These are phyloP conservation scores for Leccinum variicolor DNA, from an alignment of 768 basidiomycete genomes.

Conservation along the genomic window DNA sequence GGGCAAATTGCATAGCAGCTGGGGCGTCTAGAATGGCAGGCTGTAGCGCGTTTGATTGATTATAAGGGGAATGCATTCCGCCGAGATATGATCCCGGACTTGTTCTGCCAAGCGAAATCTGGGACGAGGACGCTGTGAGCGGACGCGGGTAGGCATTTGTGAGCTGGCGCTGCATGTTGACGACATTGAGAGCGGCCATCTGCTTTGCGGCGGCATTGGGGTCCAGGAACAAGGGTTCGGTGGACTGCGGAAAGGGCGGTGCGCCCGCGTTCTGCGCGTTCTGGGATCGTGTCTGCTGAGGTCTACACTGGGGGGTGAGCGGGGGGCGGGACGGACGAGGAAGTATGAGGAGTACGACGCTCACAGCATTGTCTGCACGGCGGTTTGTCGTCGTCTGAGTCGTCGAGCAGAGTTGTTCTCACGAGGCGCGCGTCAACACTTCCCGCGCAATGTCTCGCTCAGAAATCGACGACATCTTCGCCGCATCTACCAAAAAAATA, in stretches of 20 bases:
- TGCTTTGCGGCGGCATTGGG: conserved; percentile 70
- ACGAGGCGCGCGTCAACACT: conserved; percentile 13
- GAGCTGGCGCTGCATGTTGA: conserved; percentile 45
- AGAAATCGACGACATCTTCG: conserved; percentile 87
- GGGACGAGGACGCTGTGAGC: conserved; percentile 35
- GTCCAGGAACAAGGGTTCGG: conserved; percentile 54
- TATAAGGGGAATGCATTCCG: conserved; percentile 43
- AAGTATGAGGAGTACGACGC: conserved; percentile 3
- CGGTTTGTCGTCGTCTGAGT: conserved; percentile 16
- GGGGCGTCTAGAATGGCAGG: conserved; percentile 40
- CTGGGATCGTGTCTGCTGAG: conserved; percentile 35
- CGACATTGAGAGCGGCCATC: conserved; percentile 73
- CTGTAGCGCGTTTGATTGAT: conserved; percentile 32
- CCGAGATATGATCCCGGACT: conserved; percentile 68
- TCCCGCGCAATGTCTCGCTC: conserved; percentile 45
- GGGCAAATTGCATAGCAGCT: conserved; percentile 39
- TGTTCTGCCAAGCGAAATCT: conserved; percentile 47
- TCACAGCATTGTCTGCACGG: conserved; percentile 31
- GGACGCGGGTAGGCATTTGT: conserved; percentile 53
- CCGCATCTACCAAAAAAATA: conserved; percentile 44
- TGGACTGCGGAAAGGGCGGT: conserved; percentile 20
- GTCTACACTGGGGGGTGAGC: conserved; percentile 32
- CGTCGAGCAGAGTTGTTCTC: conserved; percentile 9
- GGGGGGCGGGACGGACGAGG: not conserved
- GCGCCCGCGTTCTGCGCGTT: conserved; percentile 12